Conservation (phyloP, 2,329 filamentous ascomycete species). For the Pseudogymnoascus sp. region DNA sequence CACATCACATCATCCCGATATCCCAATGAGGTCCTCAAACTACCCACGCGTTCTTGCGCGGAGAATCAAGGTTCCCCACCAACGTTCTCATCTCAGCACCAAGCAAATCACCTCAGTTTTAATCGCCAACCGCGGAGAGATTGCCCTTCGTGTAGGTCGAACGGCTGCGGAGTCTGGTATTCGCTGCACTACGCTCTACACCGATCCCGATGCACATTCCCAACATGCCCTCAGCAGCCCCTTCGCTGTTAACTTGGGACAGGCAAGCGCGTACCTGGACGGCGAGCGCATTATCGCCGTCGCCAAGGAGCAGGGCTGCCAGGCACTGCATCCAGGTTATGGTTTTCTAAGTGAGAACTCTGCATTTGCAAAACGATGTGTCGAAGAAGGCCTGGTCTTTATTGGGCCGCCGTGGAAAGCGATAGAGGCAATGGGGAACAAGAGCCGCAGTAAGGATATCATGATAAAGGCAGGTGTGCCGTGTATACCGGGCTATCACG, state of each 20-base stretch:
- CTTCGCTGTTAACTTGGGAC: slow-evolving; percentile 74
- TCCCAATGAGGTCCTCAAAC: slow-evolving; percentile 3
- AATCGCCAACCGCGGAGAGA: slow-evolving; percentile 95
- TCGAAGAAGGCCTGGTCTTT: slow-evolving; percentile 83
- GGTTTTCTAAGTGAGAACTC: slow-evolving; percentile 94
- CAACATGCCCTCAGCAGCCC: slow-evolving; percentile 84
- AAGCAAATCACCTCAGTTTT: slow-evolving; percentile 65
- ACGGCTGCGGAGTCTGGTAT: slow-evolving; percentile 87
- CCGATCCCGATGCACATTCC: slow-evolving; percentile 75
- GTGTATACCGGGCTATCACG: slow-evolving; percentile 94
- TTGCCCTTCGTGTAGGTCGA: slow-evolving; percentile 82
- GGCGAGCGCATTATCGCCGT: slow-evolving; percentile 85
- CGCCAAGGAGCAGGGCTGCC: slow-evolving; percentile 76
- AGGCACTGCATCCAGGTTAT: slow-evolving; percentile 92
- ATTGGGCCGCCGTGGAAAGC: slow-evolving; percentile 82
- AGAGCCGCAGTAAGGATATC: slow-evolving; percentile 88
- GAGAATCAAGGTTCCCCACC: not conserved
- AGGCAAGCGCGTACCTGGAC: slow-evolving; percentile 81
- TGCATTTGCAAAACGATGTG: slow-evolving; percentile 77
- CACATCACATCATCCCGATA: not conserved
- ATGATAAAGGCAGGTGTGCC: slow-evolving; percentile 93
- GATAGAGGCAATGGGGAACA: slow-evolving; percentile 86
- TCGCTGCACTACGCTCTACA: slow-evolving; percentile 88
- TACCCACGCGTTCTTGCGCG: not conserved
- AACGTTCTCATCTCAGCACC: slow-evolving; percentile 23